Conservation (phyloP, 2,329 filamentous ascomycete species). For the Exophiala alcalophila region DNA sequence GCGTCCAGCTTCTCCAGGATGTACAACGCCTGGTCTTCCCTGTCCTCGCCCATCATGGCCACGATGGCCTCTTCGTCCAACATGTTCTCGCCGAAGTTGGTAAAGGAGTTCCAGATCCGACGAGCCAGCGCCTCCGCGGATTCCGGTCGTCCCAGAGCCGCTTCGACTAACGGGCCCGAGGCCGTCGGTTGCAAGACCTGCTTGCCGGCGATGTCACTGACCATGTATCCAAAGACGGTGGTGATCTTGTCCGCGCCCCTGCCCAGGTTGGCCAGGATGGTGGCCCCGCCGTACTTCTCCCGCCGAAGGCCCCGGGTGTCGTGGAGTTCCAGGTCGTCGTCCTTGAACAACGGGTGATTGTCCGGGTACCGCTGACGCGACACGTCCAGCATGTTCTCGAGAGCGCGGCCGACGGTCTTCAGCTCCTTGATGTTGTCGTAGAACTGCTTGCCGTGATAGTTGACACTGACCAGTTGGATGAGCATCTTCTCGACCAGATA, state of each 20-base stretch:
- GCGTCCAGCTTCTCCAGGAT: conserved; percentile 35
- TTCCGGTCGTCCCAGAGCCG: conserved; percentile 32
- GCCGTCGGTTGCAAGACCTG: conserved; percentile 25
- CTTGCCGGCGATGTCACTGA: conserved; percentile 19
- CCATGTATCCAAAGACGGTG: conserved; percentile 15
- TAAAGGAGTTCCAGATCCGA: conserved; percentile 36
- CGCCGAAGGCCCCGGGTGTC: conserved; percentile 19
- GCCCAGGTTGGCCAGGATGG: conserved; percentile 19
- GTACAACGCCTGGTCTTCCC: conserved; percentile 31
- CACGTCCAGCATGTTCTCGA: conserved; percentile 23
- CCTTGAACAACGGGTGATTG: conserved; percentile 12
- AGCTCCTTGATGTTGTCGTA: conserved; percentile 24
- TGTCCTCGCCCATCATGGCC: conserved; percentile 32
- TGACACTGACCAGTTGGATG: conserved; percentile 23
- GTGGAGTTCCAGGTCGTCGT: conserved; percentile 22
- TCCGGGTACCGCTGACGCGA: conserved; percentile 16
- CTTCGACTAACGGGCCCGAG: conserved; percentile 32
- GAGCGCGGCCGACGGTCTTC: conserved; percentile 17
- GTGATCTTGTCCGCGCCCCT: conserved; percentile 17
- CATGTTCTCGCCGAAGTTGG: conserved; percentile 25
- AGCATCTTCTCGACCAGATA: conserved; percentile 34
- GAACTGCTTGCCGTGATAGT: conserved; percentile 23
- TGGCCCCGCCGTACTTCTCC: conserved; percentile 14
- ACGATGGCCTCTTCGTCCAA: conserved; percentile 32
- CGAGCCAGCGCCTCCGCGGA: conserved; percentile 36